A percentile compares a stretch with the other conserved stretches of the same genome.
These are phyloP conservation scores for Pyricularia sp. DNA, from an alignment of 2,329 filamentous ascomycete genomes.

Conservation along the genomic window DNA sequence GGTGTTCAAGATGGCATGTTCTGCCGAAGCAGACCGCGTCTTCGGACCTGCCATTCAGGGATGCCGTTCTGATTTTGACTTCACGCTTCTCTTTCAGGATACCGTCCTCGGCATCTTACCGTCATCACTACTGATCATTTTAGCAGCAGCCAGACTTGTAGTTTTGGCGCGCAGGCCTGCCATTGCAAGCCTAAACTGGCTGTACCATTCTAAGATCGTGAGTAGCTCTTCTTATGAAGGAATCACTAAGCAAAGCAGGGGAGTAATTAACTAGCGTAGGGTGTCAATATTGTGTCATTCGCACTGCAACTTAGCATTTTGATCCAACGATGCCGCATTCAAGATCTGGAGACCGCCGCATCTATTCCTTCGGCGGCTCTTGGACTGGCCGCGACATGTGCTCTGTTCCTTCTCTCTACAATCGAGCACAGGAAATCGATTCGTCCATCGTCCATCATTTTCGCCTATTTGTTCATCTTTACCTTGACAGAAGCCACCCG, in stretches of 20 bases:
- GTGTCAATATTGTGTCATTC: background rate
- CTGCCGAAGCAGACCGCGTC: slow-evolving; percentile 10
- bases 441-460: slow-evolving; percentile 29
- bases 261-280: background rate
- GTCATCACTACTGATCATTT: background rate
- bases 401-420: slow-evolving; percentile 18
- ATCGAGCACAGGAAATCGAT: slow-evolving; percentile 18
- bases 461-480: slow-evolving; percentile 25
- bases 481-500: slow-evolving; percentile 30
- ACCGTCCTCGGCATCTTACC: slow-evolving; percentile 12
- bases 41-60: slow-evolving; percentile 13
- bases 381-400: slow-evolving; percentile 14
- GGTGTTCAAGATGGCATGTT: background rate
- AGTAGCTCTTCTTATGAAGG: background rate
- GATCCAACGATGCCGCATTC: background rate
- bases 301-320: background rate
- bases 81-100: slow-evolving; percentile 18
- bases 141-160: background rate
- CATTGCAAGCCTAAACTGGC: background rate
- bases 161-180: background rate
- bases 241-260: background rate
- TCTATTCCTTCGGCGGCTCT: slow-evolving; percentile 7
- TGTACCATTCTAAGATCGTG: background rate
- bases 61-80: slow-evolving; percentile 17
- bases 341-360: background rate